Evolutionary conservation across 169 alveolate genomes (phyloP), one percentile per base, ranked within the genome.

Genomic region (Plasmodium adleri): DNA sequence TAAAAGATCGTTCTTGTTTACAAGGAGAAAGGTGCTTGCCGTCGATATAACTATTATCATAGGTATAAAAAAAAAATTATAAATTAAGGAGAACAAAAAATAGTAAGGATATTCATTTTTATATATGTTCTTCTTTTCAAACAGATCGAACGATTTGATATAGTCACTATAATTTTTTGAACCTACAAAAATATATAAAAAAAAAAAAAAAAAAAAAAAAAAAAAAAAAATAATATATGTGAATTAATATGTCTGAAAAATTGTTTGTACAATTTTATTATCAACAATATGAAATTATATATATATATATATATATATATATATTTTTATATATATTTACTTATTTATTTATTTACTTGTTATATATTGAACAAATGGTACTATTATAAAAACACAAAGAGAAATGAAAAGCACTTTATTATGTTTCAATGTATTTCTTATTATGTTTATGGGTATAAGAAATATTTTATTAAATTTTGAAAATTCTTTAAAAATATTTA

Each of bases 1-100:
- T 5, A 54, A 8, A 5, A 67, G 50, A 20, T 49, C 17, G 28
- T 80, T 8, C 6, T 67, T 67, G 28, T 67, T 49, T 54, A 80
- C 70, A 32, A 80, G 17, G 59, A 67, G 32, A 56, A 80, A 80
- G 7, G 83, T 59, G 12, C 73, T 80, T 0, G 90, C 56, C 13
- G 83, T 54, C 0, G 90, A 80, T 2, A 63, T 45, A 54, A 80
- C 49, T 28, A 72, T 67, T 24, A 80, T 80, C 83, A 80, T 80
- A 22, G 90, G 90, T 13, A 80, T 60, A 54, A 80, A 67, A 45
- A 80, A 80, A 13, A 66, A 80, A 10, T 54, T 43, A 47, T 67
- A 80, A 32, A 68, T 68, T 52, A 67, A 54, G 6, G 28, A n/a
- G 58, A 80, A 68, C 54, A 56, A 67, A 17, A 80, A 80, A 26